Conservation (phyloP, 495 filamentous ascomycete species). For the Neurospora sp. region DNA sequence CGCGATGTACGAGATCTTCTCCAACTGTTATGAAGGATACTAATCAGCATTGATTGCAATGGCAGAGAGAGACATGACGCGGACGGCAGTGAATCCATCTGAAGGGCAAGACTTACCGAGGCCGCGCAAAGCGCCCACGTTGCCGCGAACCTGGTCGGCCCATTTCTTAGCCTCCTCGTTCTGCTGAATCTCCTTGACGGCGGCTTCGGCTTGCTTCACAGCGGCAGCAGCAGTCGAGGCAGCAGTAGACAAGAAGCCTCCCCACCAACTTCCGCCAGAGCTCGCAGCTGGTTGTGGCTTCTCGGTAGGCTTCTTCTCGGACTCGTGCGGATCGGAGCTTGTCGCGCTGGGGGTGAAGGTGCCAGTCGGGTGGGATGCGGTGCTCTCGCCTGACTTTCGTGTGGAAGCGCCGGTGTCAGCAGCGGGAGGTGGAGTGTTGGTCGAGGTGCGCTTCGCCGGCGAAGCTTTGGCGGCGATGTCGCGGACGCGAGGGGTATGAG, state of each 20-base stretch:
- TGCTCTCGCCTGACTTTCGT: slow-evolving; percentile 68
- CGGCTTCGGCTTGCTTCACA: slow-evolving; percentile 87
- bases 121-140: slow-evolving; percentile 71
- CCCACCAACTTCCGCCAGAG: slow-evolving; percentile 67
- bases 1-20: slow-evolving; percentile 78
- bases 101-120: slow-evolving; percentile 51
- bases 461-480: slow-evolving; percentile 43
- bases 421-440: slow-evolving; percentile 39
- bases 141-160: slow-evolving; percentile 90
- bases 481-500: slow-evolving; percentile 72
- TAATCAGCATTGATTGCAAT: slow-evolving; percentile 8
- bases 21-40: slow-evolving; percentile 38
- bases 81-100: neutral
- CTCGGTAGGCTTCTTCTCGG: slow-evolving; percentile 38
- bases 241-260: slow-evolving; percentile 58
- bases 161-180: slow-evolving; percentile 95
- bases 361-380: slow-evolving; percentile 48
- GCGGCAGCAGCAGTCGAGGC: slow-evolving; percentile 50
- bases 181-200: slow-evolving; percentile 89
- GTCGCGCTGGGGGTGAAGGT: slow-evolving; percentile 44
- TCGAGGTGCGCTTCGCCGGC: slow-evolving; percentile 48
- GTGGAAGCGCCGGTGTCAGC: slow-evolving; percentile 35
- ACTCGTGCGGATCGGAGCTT: slow-evolving; percentile 40
- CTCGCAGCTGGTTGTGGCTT: slow-evolving; percentile 21
- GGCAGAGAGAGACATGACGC: slow-evolving; percentile 1